Conservation (phyloP, 345 rosid species). For the Carallia pectinifolia region DNA sequence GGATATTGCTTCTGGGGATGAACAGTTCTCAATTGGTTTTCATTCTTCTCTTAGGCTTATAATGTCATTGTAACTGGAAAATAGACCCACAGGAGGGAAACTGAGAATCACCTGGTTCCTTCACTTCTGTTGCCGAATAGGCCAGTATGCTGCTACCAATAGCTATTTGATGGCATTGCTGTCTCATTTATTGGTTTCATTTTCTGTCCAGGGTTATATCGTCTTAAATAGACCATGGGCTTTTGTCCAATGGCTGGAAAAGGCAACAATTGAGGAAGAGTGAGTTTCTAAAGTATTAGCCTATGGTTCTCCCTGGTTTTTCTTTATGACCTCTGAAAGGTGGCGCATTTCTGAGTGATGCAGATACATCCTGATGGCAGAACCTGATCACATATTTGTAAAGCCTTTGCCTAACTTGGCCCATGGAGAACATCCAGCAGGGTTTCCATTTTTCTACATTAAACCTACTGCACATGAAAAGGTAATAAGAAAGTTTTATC, state of each 20-base stretch:
- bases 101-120: too few relatives aligned
- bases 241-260: constrained; percentile 93
- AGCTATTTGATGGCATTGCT: background rate
- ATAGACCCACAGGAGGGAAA: too few relatives aligned
- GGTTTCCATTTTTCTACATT: constrained; percentile 88
- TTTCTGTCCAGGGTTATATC: constrained; percentile 73
- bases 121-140: too few relatives aligned
- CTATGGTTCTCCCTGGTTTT: background rate
- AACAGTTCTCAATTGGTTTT: background rate
- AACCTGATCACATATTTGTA: constrained; percentile 87
- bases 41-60: background rate
- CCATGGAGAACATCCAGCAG: constrained; percentile 66
- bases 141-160: background rate
- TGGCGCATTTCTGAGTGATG: constrained; percentile 26
- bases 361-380: constrained; percentile 91
- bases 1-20: background rate
- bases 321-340: constrained; percentile 19
- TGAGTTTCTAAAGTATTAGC: constrained; percentile 35
- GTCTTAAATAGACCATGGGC: constrained; percentile 99
- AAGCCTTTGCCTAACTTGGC: constrained; percentile 85
- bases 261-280: constrained; percentile 89
- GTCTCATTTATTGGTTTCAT: constrained; percentile 8
- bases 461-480: constrained; percentile 53
- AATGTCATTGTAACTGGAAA: background rate
- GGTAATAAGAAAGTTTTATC: constrained; percentile 64